Evolutionary conservation across 2,329 filamentous ascomycete genomes (phyloP).

Genomic region (Myriosclerotinia duriaeana): DNA sequence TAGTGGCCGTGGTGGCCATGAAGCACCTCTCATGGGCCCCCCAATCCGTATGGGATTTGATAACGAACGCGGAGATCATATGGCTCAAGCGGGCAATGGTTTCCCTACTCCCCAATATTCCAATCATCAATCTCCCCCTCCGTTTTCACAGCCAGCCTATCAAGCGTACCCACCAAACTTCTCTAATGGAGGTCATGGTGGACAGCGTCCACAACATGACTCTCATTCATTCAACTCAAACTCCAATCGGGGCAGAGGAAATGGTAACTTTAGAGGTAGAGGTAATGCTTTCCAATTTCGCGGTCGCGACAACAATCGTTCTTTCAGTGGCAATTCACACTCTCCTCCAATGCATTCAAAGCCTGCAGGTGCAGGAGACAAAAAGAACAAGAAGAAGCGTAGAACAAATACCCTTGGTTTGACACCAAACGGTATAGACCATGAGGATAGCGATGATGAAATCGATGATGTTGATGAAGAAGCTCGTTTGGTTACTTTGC

Average conservation of each 20-base stretch:
- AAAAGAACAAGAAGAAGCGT: conserved; percentile 66
- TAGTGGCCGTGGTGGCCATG: conserved; percentile 46
- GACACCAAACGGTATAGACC: conserved; percentile 53
- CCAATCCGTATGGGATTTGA: conserved; percentile 57
- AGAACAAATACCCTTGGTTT: conserved; percentile 71
- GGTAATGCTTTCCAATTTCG: conserved; percentile 45
- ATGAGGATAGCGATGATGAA: conserved; percentile 64
- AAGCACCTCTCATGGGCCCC: conserved; percentile 52
- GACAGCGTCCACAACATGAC: conserved; percentile 41
- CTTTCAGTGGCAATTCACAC: conserved; percentile 27
- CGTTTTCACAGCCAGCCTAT: conserved; percentile 41
- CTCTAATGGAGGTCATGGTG: conserved; percentile 33
- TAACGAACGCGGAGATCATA: conserved; percentile 45
- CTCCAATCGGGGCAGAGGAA: conserved; percentile 45
- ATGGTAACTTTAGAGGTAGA: conserved; percentile 43
- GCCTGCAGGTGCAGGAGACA: conserved; percentile 42
- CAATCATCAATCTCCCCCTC: conserved; percentile 39
- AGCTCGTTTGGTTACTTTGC: conserved; percentile 42
- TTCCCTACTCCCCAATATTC: conserved; percentile 43
- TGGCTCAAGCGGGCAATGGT: conserved; percentile 48
- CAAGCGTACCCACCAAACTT: conserved; percentile 44
- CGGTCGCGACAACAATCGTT: conserved; percentile 40
- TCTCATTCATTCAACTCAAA: conserved; percentile 42
- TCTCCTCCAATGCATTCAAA: conserved; percentile 28
- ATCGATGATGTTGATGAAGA: conserved; percentile 65